These are phyloP conservation scores for Acidomyces sp. DNA, from an alignment of 495 filamentous ascomycete species.

Conservation along the genomic window DNA sequence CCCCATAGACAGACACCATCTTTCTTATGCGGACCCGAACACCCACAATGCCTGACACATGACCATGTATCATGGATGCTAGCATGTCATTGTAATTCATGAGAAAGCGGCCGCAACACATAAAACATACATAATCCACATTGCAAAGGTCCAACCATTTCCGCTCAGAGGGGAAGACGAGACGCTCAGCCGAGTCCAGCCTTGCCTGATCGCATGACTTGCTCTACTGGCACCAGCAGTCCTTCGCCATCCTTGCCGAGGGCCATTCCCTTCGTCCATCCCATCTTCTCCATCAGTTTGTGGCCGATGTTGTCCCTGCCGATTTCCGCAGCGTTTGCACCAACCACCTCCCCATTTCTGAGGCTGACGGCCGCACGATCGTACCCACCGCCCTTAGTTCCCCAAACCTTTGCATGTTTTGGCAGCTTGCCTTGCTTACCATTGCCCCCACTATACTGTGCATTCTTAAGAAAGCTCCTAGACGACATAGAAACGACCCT, in stretches of 20 bases:
- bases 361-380: conserved; percentile 39
- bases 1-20: no score
- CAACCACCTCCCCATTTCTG: conserved; percentile 81
- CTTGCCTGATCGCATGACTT: conserved; percentile 74
- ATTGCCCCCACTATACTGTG: neutral
- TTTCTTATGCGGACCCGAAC: no score
- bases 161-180: no score
- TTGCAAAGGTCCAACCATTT: no score
- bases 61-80: no score
- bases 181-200: conserved; percentile 72
- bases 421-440: conserved; percentile 21
- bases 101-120: no score
- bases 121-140: no score
- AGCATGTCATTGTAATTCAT: no score
- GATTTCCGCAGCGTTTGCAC: conserved; percentile 69
- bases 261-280: conserved; percentile 78
- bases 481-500: conserved; percentile 1
- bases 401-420: conserved; percentile 6
- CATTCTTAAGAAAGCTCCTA: conserved; percentile 7
- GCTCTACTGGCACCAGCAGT: conserved; percentile 71
- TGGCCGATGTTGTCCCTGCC: conserved; percentile 72
- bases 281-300: conserved; percentile 93
- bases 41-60: no score
- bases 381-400: conserved; percentile 28
- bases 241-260: conserved; percentile 83